These are phyloP conservation scores for Xylaria nigripes DNA, from an alignment of 495 filamentous ascomycete species.

Conservation along the genomic window DNA sequence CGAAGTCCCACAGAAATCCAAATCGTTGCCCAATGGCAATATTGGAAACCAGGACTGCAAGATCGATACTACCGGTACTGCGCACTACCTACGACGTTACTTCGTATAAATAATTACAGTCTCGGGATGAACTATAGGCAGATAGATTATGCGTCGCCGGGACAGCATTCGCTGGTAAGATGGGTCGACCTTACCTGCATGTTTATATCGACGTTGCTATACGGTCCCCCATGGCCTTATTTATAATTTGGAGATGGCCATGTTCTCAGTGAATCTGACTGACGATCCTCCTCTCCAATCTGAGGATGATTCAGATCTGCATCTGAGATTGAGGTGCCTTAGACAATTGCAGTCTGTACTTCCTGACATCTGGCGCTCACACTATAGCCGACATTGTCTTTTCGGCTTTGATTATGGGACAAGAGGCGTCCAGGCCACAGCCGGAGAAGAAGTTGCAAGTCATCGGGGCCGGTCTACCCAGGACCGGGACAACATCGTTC, in stretches of 20 bases:
- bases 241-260: neutral
- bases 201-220: neutral
- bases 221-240: neutral
- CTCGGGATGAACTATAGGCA: too few species aligned
- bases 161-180: neutral
- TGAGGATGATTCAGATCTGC: neutral
- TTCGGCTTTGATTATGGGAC: slow-evolving; percentile 15
- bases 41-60: too few species aligned
- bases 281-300: neutral
- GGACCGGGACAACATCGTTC: slow-evolving; percentile 42
- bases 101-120: too few species aligned
- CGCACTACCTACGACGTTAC: too few species aligned
- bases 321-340: neutral
- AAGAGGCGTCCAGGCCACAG: slow-evolving; percentile 23
- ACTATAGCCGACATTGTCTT: neutral
- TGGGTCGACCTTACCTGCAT: neutral
- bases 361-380: neutral
- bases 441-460: slow-evolving; percentile 27
- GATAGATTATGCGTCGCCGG: too few species aligned
- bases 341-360: neutral
- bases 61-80: too few species aligned
- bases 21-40: too few species aligned
- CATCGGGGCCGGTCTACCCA: slow-evolving; percentile 42
- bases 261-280: neutral
- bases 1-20: too few species aligned